Evolutionary conservation across 2,329 filamentous ascomycete genomes (phyloP).

Genomic region (Exophiala phaeomuriformis): DNA sequence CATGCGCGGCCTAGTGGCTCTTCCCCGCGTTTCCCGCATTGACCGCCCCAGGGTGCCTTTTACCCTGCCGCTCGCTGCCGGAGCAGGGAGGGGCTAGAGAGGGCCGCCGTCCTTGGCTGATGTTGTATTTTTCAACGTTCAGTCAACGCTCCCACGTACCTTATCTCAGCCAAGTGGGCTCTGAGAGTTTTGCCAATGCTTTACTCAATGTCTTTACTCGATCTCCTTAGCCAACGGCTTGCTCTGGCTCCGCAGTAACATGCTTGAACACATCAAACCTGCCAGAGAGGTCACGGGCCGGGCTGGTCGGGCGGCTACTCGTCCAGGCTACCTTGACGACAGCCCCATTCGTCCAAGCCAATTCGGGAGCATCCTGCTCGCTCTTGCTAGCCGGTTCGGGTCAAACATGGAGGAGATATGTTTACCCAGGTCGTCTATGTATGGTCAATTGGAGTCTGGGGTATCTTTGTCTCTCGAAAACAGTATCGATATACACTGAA

Average conservation of each 20-base stretch:
- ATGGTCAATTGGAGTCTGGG: not conserved
- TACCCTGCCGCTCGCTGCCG: constrained; percentile 5
- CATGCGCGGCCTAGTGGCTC: constrained; percentile 3
- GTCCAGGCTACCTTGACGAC: constrained; percentile 6
- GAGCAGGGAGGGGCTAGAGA: constrained; percentile 2
- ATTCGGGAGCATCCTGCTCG: constrained; percentile 3
- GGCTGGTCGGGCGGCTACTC: not conserved
- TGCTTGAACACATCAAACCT: not conserved
- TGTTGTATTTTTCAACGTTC: not conserved
- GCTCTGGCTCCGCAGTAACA: too few species aligned
- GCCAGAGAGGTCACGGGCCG: not conserved
- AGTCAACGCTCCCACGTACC: not conserved
- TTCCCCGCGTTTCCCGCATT: constrained; percentile 21
- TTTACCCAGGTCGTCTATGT: constrained; percentile 2
- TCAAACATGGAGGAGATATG: not conserved
- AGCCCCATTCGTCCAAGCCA: not conserved
- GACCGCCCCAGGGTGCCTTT: not conserved
- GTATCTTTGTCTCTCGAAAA: constrained; percentile 1
- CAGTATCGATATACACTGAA: not conserved
- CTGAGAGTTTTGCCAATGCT: too few species aligned
- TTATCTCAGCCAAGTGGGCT: too few species aligned
- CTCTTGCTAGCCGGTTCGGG: constrained; percentile 15
- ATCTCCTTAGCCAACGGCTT: not conserved
- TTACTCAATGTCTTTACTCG: not conserved
- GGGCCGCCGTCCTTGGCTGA: constrained; percentile 1